phyloP scores from a whole-genome alignment of 129 eudicot genomes.

The Artemisia annua region DNA sequence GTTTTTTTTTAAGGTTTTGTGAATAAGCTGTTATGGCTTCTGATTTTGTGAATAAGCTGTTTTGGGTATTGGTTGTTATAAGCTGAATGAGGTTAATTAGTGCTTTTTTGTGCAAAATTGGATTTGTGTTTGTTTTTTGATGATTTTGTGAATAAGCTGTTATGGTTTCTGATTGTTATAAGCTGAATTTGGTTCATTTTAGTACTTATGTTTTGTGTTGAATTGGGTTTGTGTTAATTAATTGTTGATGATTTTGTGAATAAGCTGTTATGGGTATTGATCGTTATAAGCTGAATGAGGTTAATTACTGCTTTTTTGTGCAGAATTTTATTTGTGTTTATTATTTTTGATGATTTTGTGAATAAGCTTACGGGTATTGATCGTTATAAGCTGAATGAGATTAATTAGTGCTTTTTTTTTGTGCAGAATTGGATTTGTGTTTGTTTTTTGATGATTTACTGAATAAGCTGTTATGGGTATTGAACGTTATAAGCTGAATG shows the following conservation, averaged over 20 bases:
- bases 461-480: not conserved
- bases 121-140: no score
- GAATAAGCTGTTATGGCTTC: not conserved
- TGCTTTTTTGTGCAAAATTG: not conserved
- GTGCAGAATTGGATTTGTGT: no score
- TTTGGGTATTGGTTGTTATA: constrained; percentile 9
- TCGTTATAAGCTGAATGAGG: constrained; percentile 17
- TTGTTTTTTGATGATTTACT: not conserved
- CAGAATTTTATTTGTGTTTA: no score
- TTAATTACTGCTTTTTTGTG: not conserved
- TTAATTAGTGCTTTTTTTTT: not conserved
- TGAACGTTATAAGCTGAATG: constrained; percentile 14
- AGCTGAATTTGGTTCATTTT: not conserved
- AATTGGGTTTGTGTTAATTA: not conserved
- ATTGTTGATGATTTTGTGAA: not conserved
- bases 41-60: constrained; percentile 14
- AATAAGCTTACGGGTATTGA: not conserved
- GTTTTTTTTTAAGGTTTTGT: not conserved
- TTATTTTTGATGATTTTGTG: not conserved
- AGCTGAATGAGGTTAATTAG: not conserved
- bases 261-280: not conserved
- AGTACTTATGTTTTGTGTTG: not conserved
- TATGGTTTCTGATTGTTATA: constrained; percentile 18
- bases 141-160: no score
- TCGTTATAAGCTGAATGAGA: constrained; percentile 11